phyloP scores from a whole-genome alignment of 177 flowering plant species.

The Telopea speciosissima region DNA sequence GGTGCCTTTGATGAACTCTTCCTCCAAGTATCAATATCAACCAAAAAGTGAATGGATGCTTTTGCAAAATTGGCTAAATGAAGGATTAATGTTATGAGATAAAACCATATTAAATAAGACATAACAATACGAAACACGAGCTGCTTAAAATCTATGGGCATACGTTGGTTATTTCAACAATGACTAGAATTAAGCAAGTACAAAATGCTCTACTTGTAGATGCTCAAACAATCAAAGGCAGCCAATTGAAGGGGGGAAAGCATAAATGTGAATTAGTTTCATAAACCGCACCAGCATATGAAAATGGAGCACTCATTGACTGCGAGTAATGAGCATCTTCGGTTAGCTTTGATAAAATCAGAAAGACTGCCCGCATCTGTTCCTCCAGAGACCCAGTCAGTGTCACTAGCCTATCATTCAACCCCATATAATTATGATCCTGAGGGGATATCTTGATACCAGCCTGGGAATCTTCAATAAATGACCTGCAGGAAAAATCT shows the following conservation, averaged over 20 bases:
- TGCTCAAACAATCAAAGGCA: neutral
- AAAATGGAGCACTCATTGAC: conserved; percentile 62
- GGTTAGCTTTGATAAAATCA: conserved; percentile 66
- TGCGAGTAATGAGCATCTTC: conserved; percentile 82
- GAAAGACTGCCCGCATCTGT: conserved; percentile 71
- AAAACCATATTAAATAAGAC: too few species aligned
- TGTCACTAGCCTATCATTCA: conserved; percentile 83
- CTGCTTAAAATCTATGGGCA: neutral
- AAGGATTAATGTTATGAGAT: too few species aligned
- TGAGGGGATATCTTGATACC: conserved; percentile 90
- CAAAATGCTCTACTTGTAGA: neutral
- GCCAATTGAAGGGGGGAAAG: neutral
- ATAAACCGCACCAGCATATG: conserved; percentile 69
- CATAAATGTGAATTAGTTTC: neutral
- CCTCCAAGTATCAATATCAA: too few species aligned
- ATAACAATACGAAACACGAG: too few species aligned
- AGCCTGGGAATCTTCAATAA: conserved; percentile 89
- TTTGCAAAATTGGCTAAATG: too few species aligned
- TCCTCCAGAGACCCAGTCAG: conserved; percentile 78
- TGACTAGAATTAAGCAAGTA: neutral
- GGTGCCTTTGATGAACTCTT: too few species aligned
- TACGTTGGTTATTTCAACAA: neutral
- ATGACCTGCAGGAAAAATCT: conserved; percentile 50
- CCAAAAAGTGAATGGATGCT: too few species aligned
- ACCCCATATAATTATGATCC: conserved; percentile 60